Evolutionary conservation across 495 filamentous ascomycete genomes (phyloP).

Genomic region (Corynascus novoguineensis): DNA sequence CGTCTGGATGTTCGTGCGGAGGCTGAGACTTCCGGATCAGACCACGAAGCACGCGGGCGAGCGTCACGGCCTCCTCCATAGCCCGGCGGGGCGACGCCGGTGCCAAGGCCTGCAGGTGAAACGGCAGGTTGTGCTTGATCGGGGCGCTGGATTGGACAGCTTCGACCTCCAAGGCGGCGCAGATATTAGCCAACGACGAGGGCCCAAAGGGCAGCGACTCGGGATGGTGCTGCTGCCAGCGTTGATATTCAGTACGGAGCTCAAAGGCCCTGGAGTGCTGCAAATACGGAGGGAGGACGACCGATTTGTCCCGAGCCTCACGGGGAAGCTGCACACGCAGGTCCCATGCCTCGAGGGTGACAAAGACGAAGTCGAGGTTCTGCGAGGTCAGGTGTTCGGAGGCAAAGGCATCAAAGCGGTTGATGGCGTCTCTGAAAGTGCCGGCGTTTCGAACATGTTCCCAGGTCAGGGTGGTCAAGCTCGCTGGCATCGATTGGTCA

Average conservation of each 20-base stretch:
- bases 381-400: conserved; percentile 78
- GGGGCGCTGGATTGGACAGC: conserved; percentile 93
- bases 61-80: conserved; percentile 94
- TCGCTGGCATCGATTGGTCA: conserved; percentile 55
- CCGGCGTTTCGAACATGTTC: conserved; percentile 96
- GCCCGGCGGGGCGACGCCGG: conserved; percentile 95
- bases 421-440: conserved; percentile 93
- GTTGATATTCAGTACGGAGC: conserved; percentile 91
- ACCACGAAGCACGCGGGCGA: conserved; percentile 85
- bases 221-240: conserved; percentile 96
- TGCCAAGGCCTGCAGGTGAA: conserved; percentile 93
- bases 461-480: conserved; percentile 96
- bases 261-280: conserved; percentile 97
- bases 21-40: conserved; percentile 95
- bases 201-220: conserved; percentile 96
- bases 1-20: conserved; percentile 84
- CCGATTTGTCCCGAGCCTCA: conserved; percentile 95
- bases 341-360: conserved; percentile 97
- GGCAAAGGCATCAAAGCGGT: conserved; percentile 87
- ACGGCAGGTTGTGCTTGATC: conserved; percentile 97
- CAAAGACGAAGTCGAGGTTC: conserved; percentile 92
- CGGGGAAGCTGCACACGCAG: conserved; percentile 94
- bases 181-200: conserved; percentile 92
- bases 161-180: conserved; percentile 94
- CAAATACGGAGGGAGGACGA: conserved; percentile 91